A percentile compares a stretch with the other conserved stretches of the same genome.
Conservation (phyloP, 2,329 filamentous ascomycete genomes). For the Cercospora sp. region DNA sequence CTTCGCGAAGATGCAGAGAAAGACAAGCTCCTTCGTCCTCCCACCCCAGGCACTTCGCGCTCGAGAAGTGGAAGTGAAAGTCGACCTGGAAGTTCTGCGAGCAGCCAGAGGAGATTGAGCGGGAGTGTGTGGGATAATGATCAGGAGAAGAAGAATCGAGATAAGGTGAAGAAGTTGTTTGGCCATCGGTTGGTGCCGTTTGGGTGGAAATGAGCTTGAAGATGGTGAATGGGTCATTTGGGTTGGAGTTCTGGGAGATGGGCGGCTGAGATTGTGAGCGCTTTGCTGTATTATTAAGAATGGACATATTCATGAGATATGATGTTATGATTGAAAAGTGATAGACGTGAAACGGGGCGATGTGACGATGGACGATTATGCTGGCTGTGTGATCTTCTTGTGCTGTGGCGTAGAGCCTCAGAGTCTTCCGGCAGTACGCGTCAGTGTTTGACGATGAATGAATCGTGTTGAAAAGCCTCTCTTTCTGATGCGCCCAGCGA, state of each 20-base stretch:
- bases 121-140: constrained; percentile 21
- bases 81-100: neutral
- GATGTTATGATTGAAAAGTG: neutral
- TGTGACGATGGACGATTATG: neutral
- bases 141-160: constrained; percentile 25
- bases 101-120: neutral
- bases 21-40: neutral
- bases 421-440: neutral
- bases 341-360: neutral
- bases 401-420: neutral
- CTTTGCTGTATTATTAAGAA: neutral
- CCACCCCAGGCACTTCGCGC: neutral
- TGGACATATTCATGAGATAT: neutral
- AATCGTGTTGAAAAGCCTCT: neutral
- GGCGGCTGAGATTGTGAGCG: neutral
- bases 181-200: constrained; percentile 23
- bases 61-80: constrained; percentile 12
- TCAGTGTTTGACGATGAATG: no score
- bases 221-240: neutral
- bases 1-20: constrained; percentile 9
- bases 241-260: neutral
- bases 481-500: neutral
- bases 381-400: neutral
- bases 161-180: constrained; percentile 18
- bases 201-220: neutral